Percentiles rank a stretch among this genome's conserved stretches.
Conservation (phyloP, 441 rosid species). For the Eutrema salsugineum region DNA sequence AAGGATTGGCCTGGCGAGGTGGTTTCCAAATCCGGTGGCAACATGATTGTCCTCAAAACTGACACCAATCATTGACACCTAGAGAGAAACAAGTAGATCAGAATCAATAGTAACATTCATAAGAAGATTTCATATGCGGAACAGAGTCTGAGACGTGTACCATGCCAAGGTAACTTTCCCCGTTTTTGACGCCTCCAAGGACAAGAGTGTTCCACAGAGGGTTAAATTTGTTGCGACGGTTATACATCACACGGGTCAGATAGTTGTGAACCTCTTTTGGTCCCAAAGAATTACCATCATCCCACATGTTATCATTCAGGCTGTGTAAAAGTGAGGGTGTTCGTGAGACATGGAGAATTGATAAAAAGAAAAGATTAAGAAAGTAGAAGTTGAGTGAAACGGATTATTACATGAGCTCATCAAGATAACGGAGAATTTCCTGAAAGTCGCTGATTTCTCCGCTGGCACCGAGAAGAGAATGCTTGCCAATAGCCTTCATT, state of each 20-base stretch:
- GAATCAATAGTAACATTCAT: background rate
- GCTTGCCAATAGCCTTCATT: conserved; percentile 85
- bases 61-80: conserved; percentile 96
- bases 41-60: conserved; percentile 89
- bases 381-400: background rate
- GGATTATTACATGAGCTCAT: conserved; percentile 78
- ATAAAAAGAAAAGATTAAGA: background rate
- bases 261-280: conserved; percentile 98
- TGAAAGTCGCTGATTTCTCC: conserved; percentile 98
- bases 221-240: conserved; percentile 92
- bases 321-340: conserved; percentile 41
- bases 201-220: conserved; percentile 98
- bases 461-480: conserved; percentile 93
- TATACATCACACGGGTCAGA: conserved; percentile 91
- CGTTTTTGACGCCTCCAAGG: conserved; percentile 96
- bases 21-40: conserved; percentile 98
- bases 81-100: conserved; percentile 9
- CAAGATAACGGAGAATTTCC: conserved; percentile 82
- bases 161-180: conserved; percentile 92
- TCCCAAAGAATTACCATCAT: conserved; percentile 98
- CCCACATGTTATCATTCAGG: conserved; percentile 98
- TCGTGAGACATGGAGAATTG: background rate
- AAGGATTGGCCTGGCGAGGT: conserved; percentile 92
- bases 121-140: background rate
- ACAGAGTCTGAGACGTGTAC: conserved; percentile 37